A percentile compares a stretch with the other conserved stretches of the same genome.
phyloP scores from a whole-genome alignment of 2,329 filamentous ascomycete genomes.

The Cercospora sp. region DNA sequence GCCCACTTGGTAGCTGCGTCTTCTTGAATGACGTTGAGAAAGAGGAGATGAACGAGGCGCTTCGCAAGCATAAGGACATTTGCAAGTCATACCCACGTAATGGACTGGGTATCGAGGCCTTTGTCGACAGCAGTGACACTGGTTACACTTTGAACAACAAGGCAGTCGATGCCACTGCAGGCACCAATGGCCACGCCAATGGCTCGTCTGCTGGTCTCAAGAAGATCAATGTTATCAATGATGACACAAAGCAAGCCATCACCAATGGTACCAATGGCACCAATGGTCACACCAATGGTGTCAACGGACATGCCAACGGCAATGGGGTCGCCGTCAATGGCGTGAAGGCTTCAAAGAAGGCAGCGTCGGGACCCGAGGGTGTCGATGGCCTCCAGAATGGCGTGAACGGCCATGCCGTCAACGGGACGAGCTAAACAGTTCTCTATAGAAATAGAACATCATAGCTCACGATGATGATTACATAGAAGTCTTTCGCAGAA shows the following conservation, averaged over 20 bases:
- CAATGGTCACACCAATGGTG: constrained; percentile 13
- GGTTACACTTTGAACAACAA: constrained; percentile 56
- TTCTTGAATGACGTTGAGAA: constrained; percentile 68
- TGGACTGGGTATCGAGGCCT: constrained; percentile 68
- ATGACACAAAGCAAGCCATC: constrained; percentile 33
- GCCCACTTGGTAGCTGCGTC: constrained; percentile 64
- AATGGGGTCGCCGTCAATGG: constrained; percentile 25
- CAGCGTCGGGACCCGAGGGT: constrained; percentile 38
- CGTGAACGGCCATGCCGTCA: constrained; percentile 28
- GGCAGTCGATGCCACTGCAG: constrained; percentile 39
- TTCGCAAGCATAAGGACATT: constrained; percentile 64
- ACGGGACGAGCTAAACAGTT: constrained; percentile 18
- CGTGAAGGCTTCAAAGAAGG: constrained; percentile 32
- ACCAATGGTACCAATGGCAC: constrained; percentile 24
- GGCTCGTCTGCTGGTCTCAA: constrained; percentile 24
- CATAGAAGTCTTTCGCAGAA: neutral
- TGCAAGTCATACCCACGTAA: constrained; percentile 63
- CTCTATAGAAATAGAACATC: constrained; percentile 1
- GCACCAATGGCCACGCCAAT: constrained; percentile 26
- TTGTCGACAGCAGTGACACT: constrained; percentile 68
- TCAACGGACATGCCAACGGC: neutral
- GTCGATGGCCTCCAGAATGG: constrained; percentile 32
- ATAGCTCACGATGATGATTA: neutral
- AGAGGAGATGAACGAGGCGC: constrained; percentile 62
- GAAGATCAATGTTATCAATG: constrained; percentile 40